Evolutionary conservation across 805 yeast species (phyloP).

Genomic region (Candida xiaguanensis): DNA sequence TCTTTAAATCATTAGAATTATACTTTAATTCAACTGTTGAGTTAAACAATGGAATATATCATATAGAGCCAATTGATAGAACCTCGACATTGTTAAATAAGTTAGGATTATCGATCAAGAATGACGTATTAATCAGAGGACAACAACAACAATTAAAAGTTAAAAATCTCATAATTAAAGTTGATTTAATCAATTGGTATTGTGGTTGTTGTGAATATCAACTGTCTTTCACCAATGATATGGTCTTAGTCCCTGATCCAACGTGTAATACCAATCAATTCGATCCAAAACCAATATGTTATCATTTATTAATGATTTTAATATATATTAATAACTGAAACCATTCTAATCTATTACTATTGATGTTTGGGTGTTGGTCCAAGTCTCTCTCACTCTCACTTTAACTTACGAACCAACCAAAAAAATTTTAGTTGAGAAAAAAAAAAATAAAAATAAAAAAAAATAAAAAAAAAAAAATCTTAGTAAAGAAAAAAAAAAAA

Average conservation of each 20-base stretch:
- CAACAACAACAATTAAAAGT: neutral
- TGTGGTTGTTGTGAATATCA: constrained; percentile 27
- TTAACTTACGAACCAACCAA: constrained; percentile 2
- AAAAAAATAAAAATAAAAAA: no score
- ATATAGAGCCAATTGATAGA: neutral
- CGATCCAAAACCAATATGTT: constrained; percentile 19
- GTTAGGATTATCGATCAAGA: neutral
- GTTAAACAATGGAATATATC: neutral
- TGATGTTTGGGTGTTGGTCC: neutral
- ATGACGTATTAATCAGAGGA: constrained; percentile 2
- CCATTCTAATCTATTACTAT: no score
- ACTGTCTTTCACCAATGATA: constrained; percentile 5
- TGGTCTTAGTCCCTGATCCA: neutral
- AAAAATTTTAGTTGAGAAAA: no score
- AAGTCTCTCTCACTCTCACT: neutral
- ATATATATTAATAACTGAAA: constrained; percentile 1
- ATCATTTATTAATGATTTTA: constrained; percentile 18
- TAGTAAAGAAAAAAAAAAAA: no score
- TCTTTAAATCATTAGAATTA: constrained; percentile 15
- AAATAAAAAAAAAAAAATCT: no score
- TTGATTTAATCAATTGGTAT: constrained; percentile 26
- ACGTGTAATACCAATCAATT: constrained; percentile 5
- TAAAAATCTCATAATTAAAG: constrained; percentile 6
- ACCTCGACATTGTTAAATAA: neutral
- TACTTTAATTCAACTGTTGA: constrained; percentile 3